phyloP scores from a whole-genome alignment of 305 asterid species.

The Fraxinus sp. region DNA sequence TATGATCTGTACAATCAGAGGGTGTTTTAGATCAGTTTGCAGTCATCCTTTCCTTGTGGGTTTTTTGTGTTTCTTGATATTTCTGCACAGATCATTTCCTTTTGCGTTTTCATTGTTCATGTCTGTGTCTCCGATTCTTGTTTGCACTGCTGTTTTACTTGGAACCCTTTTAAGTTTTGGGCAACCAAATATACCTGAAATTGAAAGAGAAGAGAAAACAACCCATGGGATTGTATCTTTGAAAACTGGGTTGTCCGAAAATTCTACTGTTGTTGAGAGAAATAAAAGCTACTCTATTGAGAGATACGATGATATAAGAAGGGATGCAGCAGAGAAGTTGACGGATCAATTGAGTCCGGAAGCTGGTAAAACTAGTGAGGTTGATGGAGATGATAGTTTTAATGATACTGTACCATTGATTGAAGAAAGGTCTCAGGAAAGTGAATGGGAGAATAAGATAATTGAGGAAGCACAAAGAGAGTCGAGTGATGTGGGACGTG shows the following conservation, averaged over 20 bases:
- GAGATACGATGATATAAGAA: conserved; percentile 22
- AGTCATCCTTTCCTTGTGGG: conserved; percentile 60
- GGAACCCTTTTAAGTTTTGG: conserved; percentile 69
- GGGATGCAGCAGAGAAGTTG: conserved; percentile 11
- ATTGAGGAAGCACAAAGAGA: conserved; percentile 32
- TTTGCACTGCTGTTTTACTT: conserved; percentile 65
- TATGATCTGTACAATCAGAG: conserved; percentile 37
- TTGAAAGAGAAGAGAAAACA: conserved; percentile 34
- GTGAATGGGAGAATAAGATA: conserved; percentile 36
- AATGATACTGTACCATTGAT: conserved; percentile 27
- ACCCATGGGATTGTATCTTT: conserved; percentile 17
- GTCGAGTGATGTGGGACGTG: conserved; percentile 26
- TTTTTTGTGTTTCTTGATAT: conserved; percentile 41
- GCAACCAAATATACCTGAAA: conserved; percentile 43
- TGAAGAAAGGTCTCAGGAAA: conserved; percentile 34
- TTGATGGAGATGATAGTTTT: conserved; percentile 32
- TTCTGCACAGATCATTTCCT: conserved; percentile 49
- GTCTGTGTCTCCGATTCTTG: conserved; percentile 54
- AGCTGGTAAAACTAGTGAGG: conserved; percentile 26
- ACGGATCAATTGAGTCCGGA: conserved; percentile 17
- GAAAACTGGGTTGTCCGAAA: conserved; percentile 24
- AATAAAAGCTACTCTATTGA: conserved; percentile 23
- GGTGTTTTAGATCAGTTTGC: conserved; percentile 48
- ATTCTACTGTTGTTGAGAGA: conserved; percentile 25
- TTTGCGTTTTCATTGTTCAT: conserved; percentile 53